phyloP scores from a whole-genome alignment of 805 yeast genomes.

The Millerozyma miso region DNA sequence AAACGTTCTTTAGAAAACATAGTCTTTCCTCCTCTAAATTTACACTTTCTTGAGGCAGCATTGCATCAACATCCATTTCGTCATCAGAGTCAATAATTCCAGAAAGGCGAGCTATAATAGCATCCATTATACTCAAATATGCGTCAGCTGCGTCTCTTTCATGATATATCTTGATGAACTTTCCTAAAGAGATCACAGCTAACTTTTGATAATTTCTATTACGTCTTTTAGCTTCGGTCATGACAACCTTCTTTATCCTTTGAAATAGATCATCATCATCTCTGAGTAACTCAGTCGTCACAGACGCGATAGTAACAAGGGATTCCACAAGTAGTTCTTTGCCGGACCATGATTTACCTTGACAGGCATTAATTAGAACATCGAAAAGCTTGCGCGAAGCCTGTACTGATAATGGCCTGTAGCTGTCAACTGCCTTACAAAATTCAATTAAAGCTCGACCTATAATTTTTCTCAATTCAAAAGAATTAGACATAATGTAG shows the following conservation, averaged over 20 bases:
- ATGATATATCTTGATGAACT: slow-evolving; percentile 39
- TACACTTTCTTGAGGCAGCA: slow-evolving; percentile 38
- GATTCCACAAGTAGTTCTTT: slow-evolving; percentile 75
- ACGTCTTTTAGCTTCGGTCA: slow-evolving; percentile 60
- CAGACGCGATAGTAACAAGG: slow-evolving; percentile 52
- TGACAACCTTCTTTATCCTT: slow-evolving; percentile 41
- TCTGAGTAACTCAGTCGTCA: slow-evolving; percentile 35
- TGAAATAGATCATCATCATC: slow-evolving; percentile 26
- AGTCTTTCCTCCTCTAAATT: slow-evolving; percentile 47
- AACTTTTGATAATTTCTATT: slow-evolving; percentile 61
- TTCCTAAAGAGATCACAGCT: slow-evolving; percentile 51
- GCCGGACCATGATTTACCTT: slow-evolving; percentile 86
- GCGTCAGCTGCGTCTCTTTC: slow-evolving; percentile 27
- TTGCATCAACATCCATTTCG: slow-evolving; percentile 28
- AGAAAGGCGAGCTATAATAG: slow-evolving; percentile 34
- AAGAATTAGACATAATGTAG: slow-evolving; percentile 54
- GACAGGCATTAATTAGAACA: slow-evolving; percentile 54
- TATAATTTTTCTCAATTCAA: slow-evolving; percentile 62
- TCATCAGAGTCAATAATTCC: slow-evolving; percentile 28
- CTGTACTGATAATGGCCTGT: slow-evolving; percentile 18
- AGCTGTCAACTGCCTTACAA: slow-evolving; percentile 40
- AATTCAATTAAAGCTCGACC: slow-evolving; percentile 65
- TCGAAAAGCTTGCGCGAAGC: slow-evolving; percentile 36
- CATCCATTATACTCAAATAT: slow-evolving; percentile 33
- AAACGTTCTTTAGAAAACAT: slow-evolving; percentile 31